phyloP scores from a whole-genome alignment of 768 basidiomycete species.

The Pilatotrama ljubarskyi region DNA sequence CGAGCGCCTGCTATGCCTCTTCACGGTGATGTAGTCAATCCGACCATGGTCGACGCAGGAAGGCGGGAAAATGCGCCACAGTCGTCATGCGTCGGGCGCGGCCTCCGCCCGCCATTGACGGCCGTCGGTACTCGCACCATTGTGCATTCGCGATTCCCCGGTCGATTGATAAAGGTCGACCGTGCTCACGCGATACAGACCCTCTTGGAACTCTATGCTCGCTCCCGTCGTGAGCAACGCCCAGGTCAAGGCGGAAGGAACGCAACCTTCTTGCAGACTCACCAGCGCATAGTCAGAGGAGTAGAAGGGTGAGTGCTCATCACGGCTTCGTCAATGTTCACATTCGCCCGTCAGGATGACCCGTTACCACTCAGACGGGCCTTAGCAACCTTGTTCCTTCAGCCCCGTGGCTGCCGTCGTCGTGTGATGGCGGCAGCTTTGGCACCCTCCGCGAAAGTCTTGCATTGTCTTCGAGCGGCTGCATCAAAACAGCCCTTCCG shows the following conservation, averaged over 20 bases:
- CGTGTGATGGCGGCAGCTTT: slow-evolving; percentile 4
- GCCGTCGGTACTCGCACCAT: not conserved
- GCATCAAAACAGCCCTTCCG: not conserved
- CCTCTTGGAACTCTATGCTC: not conserved
- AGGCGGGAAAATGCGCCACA: not conserved
- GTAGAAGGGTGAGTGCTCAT: not conserved
- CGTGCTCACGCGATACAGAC: too few species aligned
- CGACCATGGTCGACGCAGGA: too few species aligned
- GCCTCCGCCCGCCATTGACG: too few species aligned
- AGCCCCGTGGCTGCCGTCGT: not conserved
- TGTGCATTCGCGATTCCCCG: not conserved
- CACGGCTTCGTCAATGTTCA: not conserved
- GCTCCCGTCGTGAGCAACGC: not conserved
- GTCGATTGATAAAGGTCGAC: too few species aligned
- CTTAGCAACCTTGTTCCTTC: slow-evolving; percentile 5
- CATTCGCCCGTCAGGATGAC: not conserved
- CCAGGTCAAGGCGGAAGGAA: too few species aligned
- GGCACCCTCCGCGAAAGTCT: not conserved
- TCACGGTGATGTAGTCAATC: too few species aligned
- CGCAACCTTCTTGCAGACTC: too few species aligned
- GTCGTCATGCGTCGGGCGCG: not conserved
- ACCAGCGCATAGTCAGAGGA: not conserved
- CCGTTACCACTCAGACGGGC: not conserved
- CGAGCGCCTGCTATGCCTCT: too few species aligned
- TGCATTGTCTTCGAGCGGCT: slow-evolving; percentile 11